Conservation (phyloP, 208 protist species). For the Crithidia fasciculata region DNA sequence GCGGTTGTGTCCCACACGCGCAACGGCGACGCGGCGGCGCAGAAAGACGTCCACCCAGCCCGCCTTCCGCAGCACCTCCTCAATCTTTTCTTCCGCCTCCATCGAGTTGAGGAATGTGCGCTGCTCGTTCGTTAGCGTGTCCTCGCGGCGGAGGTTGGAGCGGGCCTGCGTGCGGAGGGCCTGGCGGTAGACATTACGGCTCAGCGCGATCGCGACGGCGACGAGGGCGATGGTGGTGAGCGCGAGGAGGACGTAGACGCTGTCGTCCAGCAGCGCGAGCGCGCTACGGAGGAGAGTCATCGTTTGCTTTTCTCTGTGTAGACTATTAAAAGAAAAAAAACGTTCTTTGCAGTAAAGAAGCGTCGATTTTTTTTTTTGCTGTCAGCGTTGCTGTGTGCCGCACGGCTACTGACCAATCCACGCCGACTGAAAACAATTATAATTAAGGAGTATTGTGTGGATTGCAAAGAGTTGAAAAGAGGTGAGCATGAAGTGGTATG, state of each 20-base stretch:
- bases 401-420: background rate
- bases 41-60: slow-evolving; percentile 85
- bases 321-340: background rate
- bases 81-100: slow-evolving; percentile 77
- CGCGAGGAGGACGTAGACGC: slow-evolving; percentile 48
- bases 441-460: too few relatives aligned
- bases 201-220: slow-evolving; percentile 48
- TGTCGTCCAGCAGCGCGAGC: slow-evolving; percentile 33
- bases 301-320: background rate
- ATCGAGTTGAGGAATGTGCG: slow-evolving; percentile 61
- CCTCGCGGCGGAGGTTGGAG: slow-evolving; percentile 43
- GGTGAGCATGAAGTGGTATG: too few relatives aligned
- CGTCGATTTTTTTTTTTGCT: background rate
- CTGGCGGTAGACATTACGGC: slow-evolving; percentile 50
- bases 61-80: slow-evolving; percentile 63
- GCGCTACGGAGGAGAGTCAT: slow-evolving; percentile 4
- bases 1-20: slow-evolving; percentile 83
- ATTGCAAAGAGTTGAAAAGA: too few relatives aligned
- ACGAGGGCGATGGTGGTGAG: slow-evolving; percentile 45
- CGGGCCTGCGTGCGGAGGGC: slow-evolving; percentile 53
- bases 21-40: slow-evolving; percentile 74
- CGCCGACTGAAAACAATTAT: too few relatives aligned
- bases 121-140: slow-evolving; percentile 37
- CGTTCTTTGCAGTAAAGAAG: too few relatives aligned
- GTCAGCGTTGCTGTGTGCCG: background rate